Conservation (phyloP, 2,329 filamentous ascomycete genomes). For the Leptographium procerum region DNA sequence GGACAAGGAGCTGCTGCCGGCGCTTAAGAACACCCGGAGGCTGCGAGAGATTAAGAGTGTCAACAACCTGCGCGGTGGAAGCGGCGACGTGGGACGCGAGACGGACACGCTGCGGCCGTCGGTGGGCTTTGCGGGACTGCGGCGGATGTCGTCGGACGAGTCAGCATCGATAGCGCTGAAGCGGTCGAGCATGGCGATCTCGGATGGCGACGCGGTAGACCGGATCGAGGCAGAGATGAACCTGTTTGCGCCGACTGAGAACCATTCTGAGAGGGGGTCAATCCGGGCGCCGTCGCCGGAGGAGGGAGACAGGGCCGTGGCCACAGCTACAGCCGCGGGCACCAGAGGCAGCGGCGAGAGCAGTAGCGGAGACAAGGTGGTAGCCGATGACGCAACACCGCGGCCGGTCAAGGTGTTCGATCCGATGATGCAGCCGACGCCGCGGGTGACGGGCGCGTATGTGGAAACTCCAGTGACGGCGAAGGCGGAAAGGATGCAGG, state of each 20-base stretch:
- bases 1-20: slow-evolving; percentile 1
- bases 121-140: slow-evolving; percentile 36
- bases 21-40: neutral
- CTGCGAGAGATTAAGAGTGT: neutral
- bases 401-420: slow-evolving; percentile 29
- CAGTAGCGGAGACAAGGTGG: neutral
- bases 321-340: slow-evolving; percentile 13
- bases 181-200: slow-evolving; percentile 33
- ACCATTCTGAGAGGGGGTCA: slow-evolving; percentile 44
- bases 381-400: slow-evolving; percentile 27
- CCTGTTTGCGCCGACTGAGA: slow-evolving; percentile 43
- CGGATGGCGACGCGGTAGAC: slow-evolving; percentile 43
- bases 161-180: slow-evolving; percentile 32
- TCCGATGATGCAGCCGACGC: slow-evolving; percentile 38
- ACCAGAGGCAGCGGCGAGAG: slow-evolving; percentile 3
- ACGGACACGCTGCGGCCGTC: slow-evolving; percentile 15
- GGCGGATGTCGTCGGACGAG: slow-evolving; percentile 31
- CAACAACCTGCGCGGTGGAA: neutral
- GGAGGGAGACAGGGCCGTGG: slow-evolving; percentile 15
- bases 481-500: slow-evolving; percentile 24
- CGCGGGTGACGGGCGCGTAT: slow-evolving; percentile 42
- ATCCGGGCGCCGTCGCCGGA: slow-evolving; percentile 38
- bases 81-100: neutral
- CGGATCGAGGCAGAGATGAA: slow-evolving; percentile 45
- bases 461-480: slow-evolving; percentile 43